Evolutionary conservation across 345 rosid genomes (phyloP), one percentile per base, ranked within the genome.

Genomic region (Euphorbia pulcherrima): DNA sequence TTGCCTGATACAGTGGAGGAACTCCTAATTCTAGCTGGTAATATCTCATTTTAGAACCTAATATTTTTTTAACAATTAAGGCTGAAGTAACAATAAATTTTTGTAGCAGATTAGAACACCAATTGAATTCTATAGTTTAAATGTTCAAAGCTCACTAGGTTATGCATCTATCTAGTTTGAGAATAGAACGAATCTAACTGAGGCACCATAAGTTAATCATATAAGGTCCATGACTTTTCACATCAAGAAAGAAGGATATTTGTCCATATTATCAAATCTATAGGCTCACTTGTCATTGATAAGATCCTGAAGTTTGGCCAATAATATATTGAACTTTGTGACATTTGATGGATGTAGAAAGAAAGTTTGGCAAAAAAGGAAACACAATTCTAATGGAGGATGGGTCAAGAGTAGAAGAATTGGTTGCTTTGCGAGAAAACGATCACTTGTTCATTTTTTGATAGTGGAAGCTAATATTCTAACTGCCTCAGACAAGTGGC

Each of bases 21-120:
- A 33, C 95, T 94, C 35, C 74, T 88, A 74, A 72, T 62, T 70
- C 18, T 89, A 77, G 92, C 97, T 78, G 99, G 99, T 94, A 86
- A 10, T 7, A 28, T 50, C 44, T 35, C 28, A 67, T 41, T 30
- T 16, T 46, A 21, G 30, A 46, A 54, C 44, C 44, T 71, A 6
- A 20, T 61, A 55, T 56, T 53, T 35, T 46, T 29, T 24, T 50
- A 41, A 50, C 40, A 61, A 40, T 8, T 39, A 30, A 35, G 20
- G 2, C 44, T 18, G 46, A 60, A 27, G 64, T 24, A 56, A 18
- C 46, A 54, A 53, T 21, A 64, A 28, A 41, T 27, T 11, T 20
- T 46, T 40, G 55, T 66, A 47, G 41, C 51, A 26, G 11, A 60
- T 29, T 29, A 40, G 37, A 13, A 20, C 10, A 51, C 46, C 23